Percentiles rank a stretch among this genome's conserved stretches.
phyloP scores from a whole-genome alignment of 2,329 filamentous ascomycete species.

The Fusarium sulawesiense region DNA sequence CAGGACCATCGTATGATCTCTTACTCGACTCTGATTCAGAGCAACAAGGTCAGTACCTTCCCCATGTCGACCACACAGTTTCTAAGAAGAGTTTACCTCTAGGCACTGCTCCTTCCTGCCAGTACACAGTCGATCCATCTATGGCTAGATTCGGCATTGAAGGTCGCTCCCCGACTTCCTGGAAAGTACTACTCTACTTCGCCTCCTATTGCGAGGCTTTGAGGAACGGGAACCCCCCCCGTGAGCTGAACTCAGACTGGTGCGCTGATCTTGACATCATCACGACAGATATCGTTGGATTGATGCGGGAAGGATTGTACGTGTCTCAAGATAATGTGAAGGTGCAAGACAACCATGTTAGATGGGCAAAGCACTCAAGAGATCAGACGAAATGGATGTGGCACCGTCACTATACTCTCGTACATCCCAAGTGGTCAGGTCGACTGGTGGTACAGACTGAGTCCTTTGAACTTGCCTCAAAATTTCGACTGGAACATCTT shows the following conservation, averaged over 20 bases:
- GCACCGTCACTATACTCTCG: neutral
- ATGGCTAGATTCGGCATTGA: neutral
- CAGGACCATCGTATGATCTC: neutral
- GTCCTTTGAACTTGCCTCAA: fast-evolving
- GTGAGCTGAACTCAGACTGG: neutral
- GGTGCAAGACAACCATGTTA: neutral
- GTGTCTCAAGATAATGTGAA: neutral
- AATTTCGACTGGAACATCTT: neutral
- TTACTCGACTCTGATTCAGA: neutral
- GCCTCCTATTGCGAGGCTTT: neutral
- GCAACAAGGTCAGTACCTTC: neutral
- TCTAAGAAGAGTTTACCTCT: neutral
- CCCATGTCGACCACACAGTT: neutral
- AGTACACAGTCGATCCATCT: neutral
- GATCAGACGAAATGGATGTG: fast-evolving
- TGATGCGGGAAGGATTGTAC: neutral
- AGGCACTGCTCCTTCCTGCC: neutral
- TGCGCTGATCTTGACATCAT: fast-evolving
- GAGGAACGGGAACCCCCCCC: fast-evolving
- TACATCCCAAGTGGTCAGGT: neutral
- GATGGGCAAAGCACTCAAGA: fast-evolving
- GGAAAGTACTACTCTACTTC: fast-evolving
- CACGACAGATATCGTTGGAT: neutral
- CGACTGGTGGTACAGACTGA: neutral
- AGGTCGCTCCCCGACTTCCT: neutral